Evolutionary conservation across 1,139 yeast species (phyloP).

Genomic region (Tardiomyces digboiensis): DNA sequence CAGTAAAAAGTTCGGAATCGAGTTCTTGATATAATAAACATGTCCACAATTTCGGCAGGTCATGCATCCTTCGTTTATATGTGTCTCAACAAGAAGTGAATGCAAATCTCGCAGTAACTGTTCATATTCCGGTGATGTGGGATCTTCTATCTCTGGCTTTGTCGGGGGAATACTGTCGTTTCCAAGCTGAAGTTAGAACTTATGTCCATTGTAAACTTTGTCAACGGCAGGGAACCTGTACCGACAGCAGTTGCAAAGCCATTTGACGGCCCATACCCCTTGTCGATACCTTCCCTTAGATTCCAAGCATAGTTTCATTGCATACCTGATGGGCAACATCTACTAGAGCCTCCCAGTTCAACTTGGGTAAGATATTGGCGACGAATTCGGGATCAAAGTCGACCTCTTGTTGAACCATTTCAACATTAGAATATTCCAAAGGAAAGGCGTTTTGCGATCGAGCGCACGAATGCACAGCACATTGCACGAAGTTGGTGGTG

Average conservation of each 20-base stretch:
- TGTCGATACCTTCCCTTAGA: constrained; percentile 51
- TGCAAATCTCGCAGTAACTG: constrained; percentile 68
- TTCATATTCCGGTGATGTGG: constrained; percentile 43
- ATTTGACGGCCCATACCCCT: neutral
- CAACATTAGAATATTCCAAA: constrained; percentile 58
- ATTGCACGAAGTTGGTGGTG: constrained; percentile 91
- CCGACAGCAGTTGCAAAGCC: constrained; percentile 13
- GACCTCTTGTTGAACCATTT: constrained; percentile 65
- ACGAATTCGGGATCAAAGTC: constrained; percentile 83
- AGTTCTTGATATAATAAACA: constrained; percentile 80
- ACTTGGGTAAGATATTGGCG: constrained; percentile 63
- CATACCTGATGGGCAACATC: constrained; percentile 43
- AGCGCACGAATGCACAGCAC: constrained; percentile 81
- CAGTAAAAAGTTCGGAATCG: constrained; percentile 85
- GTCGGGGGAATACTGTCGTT: constrained; percentile 51
- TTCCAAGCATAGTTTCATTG: neutral
- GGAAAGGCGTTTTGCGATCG: constrained; percentile 75
- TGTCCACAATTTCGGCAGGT: constrained; percentile 79
- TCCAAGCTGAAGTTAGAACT: constrained; percentile 36
- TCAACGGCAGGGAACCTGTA: constrained; percentile 27
- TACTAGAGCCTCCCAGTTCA: constrained; percentile 82
- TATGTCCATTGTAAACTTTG: neutral
- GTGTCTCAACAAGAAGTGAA: constrained; percentile 71
- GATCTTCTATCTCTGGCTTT: constrained; percentile 53
- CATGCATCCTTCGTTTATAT: constrained; percentile 84